phyloP scores from a whole-genome alignment of 2,329 filamentous ascomycete species.

The Westerdykella ornata region DNA sequence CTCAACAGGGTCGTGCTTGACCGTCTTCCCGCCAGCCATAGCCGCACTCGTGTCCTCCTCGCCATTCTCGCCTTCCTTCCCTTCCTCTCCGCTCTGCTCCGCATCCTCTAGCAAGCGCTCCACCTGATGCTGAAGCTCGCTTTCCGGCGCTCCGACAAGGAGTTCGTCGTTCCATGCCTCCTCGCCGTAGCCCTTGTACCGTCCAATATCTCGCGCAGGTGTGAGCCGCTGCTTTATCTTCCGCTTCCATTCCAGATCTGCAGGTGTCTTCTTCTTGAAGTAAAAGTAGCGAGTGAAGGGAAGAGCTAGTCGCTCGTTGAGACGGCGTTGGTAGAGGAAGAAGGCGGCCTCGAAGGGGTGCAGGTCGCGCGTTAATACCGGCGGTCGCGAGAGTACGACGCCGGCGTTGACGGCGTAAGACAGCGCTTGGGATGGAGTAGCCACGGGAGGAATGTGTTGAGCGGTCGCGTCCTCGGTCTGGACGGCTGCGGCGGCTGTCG shows the following conservation, averaged over 20 bases:
- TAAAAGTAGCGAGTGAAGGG: conserved; percentile 90
- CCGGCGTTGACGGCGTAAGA: conserved; percentile 51
- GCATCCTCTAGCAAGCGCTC: conserved; percentile 70
- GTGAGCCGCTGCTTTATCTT: conserved; percentile 72
- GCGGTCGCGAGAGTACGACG: conserved; percentile 80
- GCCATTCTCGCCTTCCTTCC: conserved; percentile 30
- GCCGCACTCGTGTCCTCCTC: conserved; percentile 26
- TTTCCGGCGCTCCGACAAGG: conserved; percentile 63
- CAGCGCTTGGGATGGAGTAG: conserved; percentile 37
- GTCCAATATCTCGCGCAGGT: conserved; percentile 75
- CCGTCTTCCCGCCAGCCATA: conserved; percentile 13
- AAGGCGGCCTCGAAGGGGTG: conserved; percentile 86
- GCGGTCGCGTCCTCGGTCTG: conserved; percentile 25
- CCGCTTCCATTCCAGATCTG: conserved; percentile 81
- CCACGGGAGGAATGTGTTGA: conserved; percentile 31
- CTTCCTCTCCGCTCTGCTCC: conserved; percentile 47
- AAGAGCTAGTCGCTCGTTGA: conserved; percentile 84
- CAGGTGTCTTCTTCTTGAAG: conserved; percentile 83
- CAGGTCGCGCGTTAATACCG: conserved; percentile 75
- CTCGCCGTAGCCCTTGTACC: conserved; percentile 67
- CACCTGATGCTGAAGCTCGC: conserved; percentile 57
- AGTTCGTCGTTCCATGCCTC: conserved; percentile 90
- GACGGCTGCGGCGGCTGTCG: conserved; percentile 34
- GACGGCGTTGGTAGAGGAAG: conserved; percentile 93
- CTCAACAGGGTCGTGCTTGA: conserved; percentile 60